Percentiles rank a stretch among this genome's conserved stretches.
These are phyloP conservation scores for Candida sonorensis DNA, from an alignment of 805 yeast species.

Conservation along the genomic window DNA sequence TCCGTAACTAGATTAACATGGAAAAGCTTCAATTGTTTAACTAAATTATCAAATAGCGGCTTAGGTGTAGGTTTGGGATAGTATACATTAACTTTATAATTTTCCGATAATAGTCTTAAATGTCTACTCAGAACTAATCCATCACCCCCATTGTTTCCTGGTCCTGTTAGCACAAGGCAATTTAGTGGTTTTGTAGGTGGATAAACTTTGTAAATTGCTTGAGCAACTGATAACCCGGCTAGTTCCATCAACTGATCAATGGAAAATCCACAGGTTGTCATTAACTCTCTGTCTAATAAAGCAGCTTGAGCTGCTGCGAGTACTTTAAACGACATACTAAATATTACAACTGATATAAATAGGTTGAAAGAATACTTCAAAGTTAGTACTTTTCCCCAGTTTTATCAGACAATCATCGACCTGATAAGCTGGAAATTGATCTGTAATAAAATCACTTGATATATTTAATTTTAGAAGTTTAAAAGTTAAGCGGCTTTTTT, in stretches of 20 bases:
- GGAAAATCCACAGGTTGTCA: slow-evolving; percentile 73
- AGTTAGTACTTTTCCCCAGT: no score
- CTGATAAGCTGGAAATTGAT: no score
- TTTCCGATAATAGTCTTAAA: slow-evolving; percentile 53
- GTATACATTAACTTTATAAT: slow-evolving; percentile 67
- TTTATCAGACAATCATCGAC: no score
- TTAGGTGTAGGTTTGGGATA: slow-evolving; percentile 66
- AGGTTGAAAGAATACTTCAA: no score
- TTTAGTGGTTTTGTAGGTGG: slow-evolving; percentile 42
- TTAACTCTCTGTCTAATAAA: slow-evolving; percentile 73
- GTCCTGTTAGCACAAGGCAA: slow-evolving; percentile 78
- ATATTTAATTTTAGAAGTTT: no score
- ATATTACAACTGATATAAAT: no score
- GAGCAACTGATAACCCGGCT: slow-evolving; percentile 93
- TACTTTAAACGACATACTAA: slow-evolving; percentile 29
- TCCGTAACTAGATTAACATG: slow-evolving; percentile 48
- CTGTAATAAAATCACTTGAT: no score
- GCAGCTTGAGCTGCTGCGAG: slow-evolving; percentile 58
- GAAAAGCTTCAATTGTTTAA: slow-evolving; percentile 60
- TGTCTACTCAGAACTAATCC: slow-evolving; percentile 96
- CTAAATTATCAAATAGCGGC: slow-evolving; percentile 53
- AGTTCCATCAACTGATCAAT: slow-evolving; percentile 91
- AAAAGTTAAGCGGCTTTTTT: no score
- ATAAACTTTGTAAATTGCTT: slow-evolving; percentile 63
- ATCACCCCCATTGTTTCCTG: slow-evolving; percentile 97